Conservation (phyloP, 2,329 filamentous ascomycete genomes). For the Aspergillus oerlinghausenensis region DNA sequence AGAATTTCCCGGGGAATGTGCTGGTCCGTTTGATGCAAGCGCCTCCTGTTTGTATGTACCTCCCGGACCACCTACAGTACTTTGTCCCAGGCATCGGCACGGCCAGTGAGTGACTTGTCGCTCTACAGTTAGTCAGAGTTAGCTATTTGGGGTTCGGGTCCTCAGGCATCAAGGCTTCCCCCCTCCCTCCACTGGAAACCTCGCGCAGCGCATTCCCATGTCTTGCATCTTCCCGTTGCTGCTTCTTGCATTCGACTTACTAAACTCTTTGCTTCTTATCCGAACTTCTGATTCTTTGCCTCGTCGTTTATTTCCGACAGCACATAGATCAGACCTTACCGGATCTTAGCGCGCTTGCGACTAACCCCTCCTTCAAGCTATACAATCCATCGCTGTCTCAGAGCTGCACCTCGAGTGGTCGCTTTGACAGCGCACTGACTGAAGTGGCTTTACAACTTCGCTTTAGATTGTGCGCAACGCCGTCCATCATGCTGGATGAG, state of each 20-base stretch:
- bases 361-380: constrained; percentile 12
- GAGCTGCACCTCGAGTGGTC: constrained; percentile 18
- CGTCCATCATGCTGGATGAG: constrained; percentile 43
- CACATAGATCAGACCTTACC: constrained; percentile 1
- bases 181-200: constrained; percentile 2
- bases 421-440: constrained; percentile 20
- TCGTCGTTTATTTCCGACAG: neutral
- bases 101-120: constrained; percentile 14
- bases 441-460: constrained; percentile 20
- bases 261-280: constrained; percentile 5
- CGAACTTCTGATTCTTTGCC: constrained; percentile 1
- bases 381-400: constrained; percentile 11
- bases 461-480: constrained; percentile 24
- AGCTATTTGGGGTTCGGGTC: constrained; percentile 5
- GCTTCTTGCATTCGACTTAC: constrained; percentile 6
- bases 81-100: neutral
- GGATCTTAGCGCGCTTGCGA: constrained; percentile 16
- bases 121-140: constrained; percentile 6
- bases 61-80: constrained; percentile 6
- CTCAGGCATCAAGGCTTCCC: constrained; percentile 14
- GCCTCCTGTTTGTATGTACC: constrained; percentile 5
- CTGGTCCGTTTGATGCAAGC: constrained; percentile 10
- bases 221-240: constrained; percentile 9
- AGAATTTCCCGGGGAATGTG: neutral
- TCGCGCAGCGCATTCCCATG: constrained; percentile 8